These are phyloP conservation scores for Selenicereus undatus DNA, from an alignment of 148 eudicot genomes.

Conservation along the genomic window DNA sequence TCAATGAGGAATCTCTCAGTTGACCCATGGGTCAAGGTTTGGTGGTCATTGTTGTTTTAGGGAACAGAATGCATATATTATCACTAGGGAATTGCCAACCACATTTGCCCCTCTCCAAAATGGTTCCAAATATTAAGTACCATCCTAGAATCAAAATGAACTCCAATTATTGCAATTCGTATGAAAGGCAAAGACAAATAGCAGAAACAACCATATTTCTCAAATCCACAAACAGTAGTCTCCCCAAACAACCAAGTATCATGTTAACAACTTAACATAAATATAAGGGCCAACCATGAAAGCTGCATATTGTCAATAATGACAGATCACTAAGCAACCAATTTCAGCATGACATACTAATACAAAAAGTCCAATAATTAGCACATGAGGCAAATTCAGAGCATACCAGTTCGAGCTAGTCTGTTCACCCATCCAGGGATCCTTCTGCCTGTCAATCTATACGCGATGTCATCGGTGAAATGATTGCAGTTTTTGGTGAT, in stretches of 20 bases:
- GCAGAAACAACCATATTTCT: background rate
- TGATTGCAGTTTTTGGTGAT: conserved; percentile 84
- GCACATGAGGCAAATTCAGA: background rate
- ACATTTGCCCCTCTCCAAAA: too few relatives aligned
- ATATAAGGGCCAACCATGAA: background rate
- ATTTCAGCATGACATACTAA: background rate
- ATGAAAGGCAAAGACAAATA: background rate
- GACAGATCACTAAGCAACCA: background rate
- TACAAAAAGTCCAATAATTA: background rate
- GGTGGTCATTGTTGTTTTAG: too few relatives aligned
- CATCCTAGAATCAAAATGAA: too few relatives aligned
- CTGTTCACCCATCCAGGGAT: conserved; percentile 93
- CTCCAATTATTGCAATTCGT: too few relatives aligned
- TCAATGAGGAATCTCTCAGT: too few relatives aligned
- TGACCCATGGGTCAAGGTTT: too few relatives aligned
- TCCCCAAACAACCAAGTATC: background rate
- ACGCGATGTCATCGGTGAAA: conserved; percentile 66
- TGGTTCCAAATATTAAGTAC: too few relatives aligned
- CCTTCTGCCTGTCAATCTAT: conserved; percentile 53
- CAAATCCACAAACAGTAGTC: background rate
- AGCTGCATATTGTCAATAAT: background rate
- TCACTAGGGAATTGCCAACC: too few relatives aligned
- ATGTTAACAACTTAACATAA: background rate
- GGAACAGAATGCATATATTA: too few relatives aligned
- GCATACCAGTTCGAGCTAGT: conserved; percentile 68